Evolutionary conservation across 768 basidiomycete genomes (phyloP), one percentile per base, ranked within the genome.

Genomic region (Hericium coralloides): DNA sequence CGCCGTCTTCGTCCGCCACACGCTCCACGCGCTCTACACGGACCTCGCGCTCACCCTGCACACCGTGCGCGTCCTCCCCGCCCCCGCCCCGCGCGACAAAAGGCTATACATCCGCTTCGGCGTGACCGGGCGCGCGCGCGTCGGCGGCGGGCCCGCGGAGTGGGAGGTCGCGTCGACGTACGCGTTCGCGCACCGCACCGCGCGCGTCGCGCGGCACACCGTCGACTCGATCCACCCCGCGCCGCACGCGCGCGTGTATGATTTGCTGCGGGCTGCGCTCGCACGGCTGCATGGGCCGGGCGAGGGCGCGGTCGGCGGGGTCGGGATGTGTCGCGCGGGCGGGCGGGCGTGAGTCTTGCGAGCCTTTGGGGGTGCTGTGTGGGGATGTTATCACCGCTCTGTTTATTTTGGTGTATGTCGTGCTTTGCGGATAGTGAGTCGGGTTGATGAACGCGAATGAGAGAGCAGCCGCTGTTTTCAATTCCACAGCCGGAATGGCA

Each of bases 81-180:
- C 55, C 37, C 58, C 55, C 41, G n/a, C 36, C 48, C 41, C 52
- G 47, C 56, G 63, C 20, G 62, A 65, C 45, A 57, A 60, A 15
- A 78, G 75, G 52, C 59, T 89, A 17, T 69, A 76, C 20, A 69
- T 91, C 1, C 76, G 78, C 3, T 69, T 85, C 38, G 70, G 68
- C 49, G 83, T 89, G 6, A 67, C 70, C 10, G 89, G 89, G 0
- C 73, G 70, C 1, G 78, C 79, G 2, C 77, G 89, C 15, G 81
- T 92, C 37, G 86, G 83, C 54, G 81, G 84, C 15, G 74, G 76
- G 12, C 65, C 59, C 0, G 77, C 77, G n/a, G 80, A 87, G 66
- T 91, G 89, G 89, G 79, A 85, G 59, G 79, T 89, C 86, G 76
- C 81, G 64, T 87, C 82, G 52, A 87, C 84, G 25, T 92, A 92